Percentiles rank a stretch among this genome's conserved stretches.
These are phyloP conservation scores for Excoecaria agallocha DNA, from an alignment of 345 rosid species.

Conservation along the genomic window DNA sequence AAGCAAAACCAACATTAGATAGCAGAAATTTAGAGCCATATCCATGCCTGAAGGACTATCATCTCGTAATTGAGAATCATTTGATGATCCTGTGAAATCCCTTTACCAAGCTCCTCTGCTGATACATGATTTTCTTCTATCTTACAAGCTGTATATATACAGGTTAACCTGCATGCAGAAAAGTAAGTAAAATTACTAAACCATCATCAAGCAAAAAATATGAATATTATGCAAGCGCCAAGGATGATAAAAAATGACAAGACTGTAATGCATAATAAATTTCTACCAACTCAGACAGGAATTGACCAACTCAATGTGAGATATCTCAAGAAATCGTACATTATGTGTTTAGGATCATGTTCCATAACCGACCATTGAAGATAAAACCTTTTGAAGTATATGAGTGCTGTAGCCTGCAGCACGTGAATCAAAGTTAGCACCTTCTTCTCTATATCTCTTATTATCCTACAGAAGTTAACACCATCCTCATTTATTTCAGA, in stretches of 20 bases:
- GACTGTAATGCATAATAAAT: neutral
- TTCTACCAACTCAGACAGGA: neutral
- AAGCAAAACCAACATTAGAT: constrained; percentile 8
- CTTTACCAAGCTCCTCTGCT: constrained; percentile 99
- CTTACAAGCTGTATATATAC: constrained; percentile 90
- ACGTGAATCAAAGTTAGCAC: constrained; percentile 14
- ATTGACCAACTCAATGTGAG: constrained; percentile 7
- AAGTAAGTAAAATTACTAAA: constrained; percentile 10
- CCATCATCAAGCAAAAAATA: neutral
- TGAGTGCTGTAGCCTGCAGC: constrained; percentile 88
- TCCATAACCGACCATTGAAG: constrained; percentile 99
- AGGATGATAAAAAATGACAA: neutral
- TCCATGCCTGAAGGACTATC: constrained; percentile 85
- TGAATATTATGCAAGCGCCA: neutral
- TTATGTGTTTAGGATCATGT: constrained; percentile 90
- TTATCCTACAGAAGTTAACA: neutral
- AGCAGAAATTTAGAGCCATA: constrained; percentile 22
- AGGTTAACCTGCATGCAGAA: constrained; percentile 74
- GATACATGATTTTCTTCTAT: constrained; percentile 98
- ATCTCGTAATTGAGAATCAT: constrained; percentile 97
- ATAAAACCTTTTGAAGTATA: constrained; percentile 94
- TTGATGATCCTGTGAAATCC: constrained; percentile 95
- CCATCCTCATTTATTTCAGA: neutral
- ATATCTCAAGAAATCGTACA: constrained; percentile 48
- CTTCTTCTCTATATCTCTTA: neutral